Conservation (phyloP, 2,329 filamentous ascomycete genomes). For the Colletotrichum tabaci region DNA sequence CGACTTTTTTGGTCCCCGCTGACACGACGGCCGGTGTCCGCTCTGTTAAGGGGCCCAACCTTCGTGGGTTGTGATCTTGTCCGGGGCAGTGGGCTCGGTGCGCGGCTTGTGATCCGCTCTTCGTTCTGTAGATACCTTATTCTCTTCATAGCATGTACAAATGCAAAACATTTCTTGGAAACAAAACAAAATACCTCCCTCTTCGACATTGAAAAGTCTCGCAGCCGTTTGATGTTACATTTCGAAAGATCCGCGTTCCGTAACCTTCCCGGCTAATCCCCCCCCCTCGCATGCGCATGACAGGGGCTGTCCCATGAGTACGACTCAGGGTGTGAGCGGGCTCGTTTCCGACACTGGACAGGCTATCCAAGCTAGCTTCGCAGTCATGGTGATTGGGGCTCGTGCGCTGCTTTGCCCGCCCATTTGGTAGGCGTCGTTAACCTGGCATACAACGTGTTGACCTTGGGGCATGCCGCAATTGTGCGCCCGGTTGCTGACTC, state of each 20-base stretch:
- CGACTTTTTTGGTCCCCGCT: not conserved
- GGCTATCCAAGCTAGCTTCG: not conserved
- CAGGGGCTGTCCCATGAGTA: not conserved
- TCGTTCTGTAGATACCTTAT: constrained; percentile 11
- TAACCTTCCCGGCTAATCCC: not conserved
- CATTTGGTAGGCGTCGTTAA: not conserved
- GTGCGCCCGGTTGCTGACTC: not conserved
- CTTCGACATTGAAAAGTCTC: not conserved
- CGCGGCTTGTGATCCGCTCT: not conserved
- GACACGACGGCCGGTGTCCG: not conserved
- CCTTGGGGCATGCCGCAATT: not conserved
- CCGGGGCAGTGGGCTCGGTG: not conserved
- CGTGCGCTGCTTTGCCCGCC: not conserved
- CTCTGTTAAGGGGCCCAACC: not conserved
- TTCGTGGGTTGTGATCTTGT: not conserved
- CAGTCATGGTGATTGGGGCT: not conserved
- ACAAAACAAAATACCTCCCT: no score
- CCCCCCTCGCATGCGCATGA: not conserved
- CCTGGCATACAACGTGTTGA: not conserved
- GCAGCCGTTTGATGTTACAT: not conserved
- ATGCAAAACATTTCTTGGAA: constrained; percentile 9
- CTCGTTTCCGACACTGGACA: not conserved
- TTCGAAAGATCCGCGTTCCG: not conserved
- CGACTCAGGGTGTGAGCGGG: not conserved
- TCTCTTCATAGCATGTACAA: not conserved